These are phyloP conservation scores for Epichloe sibirici DNA, from an alignment of 2,329 filamentous ascomycete species.

Conservation along the genomic window DNA sequence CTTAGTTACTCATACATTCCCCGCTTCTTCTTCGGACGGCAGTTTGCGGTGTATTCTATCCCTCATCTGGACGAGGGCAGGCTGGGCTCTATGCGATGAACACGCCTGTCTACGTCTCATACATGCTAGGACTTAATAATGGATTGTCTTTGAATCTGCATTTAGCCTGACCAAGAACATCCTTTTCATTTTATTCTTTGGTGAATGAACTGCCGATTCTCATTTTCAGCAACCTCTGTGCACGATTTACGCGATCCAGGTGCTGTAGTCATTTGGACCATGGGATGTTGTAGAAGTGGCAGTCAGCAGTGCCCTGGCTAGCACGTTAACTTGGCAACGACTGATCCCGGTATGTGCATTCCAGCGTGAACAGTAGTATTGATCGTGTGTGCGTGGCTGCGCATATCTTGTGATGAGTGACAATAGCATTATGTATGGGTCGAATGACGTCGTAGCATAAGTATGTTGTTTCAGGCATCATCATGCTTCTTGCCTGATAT, in stretches of 20 bases:
- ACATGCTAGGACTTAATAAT: slow-evolving; percentile 33
- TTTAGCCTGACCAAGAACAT: background rate
- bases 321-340: background rate
- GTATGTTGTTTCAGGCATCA: background rate
- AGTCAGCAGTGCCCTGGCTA: no score
- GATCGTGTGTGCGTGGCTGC: background rate
- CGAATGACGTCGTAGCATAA: background rate
- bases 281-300: no score
- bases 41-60: slow-evolving; percentile 22
- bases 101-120: slow-evolving; percentile 9
- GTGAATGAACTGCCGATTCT: background rate
- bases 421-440: background rate
- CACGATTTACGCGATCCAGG: background rate
- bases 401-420: background rate
- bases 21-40: slow-evolving; percentile 22
- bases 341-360: background rate
- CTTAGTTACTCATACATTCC: slow-evolving; percentile 21
- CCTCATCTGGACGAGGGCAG: slow-evolving; percentile 14
- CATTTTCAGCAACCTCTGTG: background rate
- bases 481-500: background rate
- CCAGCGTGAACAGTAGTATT: background rate
- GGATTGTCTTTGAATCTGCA: slow-evolving; percentile 24
- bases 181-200: background rate
- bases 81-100: slow-evolving; percentile 13
- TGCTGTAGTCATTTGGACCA: no score